phyloP scores from a whole-genome alignment of 2,329 filamentous ascomycete species.

The Lachnellula cervina region DNA sequence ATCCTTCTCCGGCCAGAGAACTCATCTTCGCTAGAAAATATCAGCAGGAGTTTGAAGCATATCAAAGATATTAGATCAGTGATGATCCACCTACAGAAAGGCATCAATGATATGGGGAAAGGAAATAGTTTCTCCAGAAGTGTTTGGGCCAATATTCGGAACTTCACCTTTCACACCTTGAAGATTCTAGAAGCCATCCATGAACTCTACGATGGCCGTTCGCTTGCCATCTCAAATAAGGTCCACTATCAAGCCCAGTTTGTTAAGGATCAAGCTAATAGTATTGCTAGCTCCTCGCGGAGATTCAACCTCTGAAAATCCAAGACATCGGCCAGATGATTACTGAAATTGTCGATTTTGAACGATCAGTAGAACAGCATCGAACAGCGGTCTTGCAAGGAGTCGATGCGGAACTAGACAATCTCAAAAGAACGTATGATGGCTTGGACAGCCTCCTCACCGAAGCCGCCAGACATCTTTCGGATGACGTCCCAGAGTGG shows the following conservation, averaged over 20 bases:
- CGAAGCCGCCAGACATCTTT: conserved; percentile 60
- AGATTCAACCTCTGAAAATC: conserved; percentile 55
- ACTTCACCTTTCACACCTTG: conserved; percentile 68
- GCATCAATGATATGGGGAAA: conserved; percentile 51
- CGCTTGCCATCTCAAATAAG: conserved; percentile 49
- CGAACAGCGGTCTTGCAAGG: conserved; percentile 69
- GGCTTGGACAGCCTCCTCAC: conserved; percentile 71
- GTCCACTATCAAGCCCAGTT: conserved; percentile 32
- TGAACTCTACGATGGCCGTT: conserved; percentile 50
- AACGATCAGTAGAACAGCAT: conserved; percentile 61
- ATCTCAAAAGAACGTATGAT: conserved; percentile 70
- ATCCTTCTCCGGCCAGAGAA: conserved; percentile 67
- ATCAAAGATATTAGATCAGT: conserved; percentile 71
- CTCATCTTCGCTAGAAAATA: conserved; percentile 44
- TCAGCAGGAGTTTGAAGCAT: conserved; percentile 59
- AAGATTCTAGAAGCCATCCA: conserved; percentile 61
- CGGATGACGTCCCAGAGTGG: conserved; percentile 56
- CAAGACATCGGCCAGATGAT: conserved; percentile 66
- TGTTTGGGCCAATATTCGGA: conserved; percentile 66
- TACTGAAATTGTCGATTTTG: conserved; percentile 72
- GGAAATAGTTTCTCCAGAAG: conserved; percentile 51
- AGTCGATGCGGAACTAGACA: conserved; percentile 70
- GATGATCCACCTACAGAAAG: conserved; percentile 69
- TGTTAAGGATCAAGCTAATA: not conserved
- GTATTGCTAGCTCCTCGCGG: conserved; percentile 47